Base-by-base conservation (phyloP, 352 stramenopile genomes). In the Chrysophaeum taylorii region DNA sequence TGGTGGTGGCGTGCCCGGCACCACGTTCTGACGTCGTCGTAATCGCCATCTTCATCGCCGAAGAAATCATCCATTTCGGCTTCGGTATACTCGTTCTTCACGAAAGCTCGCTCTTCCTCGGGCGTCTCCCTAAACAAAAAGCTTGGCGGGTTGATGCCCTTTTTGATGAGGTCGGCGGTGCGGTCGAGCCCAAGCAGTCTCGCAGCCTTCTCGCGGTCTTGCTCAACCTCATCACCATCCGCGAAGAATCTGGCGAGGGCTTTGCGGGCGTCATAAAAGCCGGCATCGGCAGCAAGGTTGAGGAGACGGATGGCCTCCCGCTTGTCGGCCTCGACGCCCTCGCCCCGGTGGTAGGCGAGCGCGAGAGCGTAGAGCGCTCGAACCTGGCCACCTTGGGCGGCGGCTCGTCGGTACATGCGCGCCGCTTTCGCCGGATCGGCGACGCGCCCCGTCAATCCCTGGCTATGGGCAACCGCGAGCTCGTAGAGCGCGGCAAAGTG, bases 61-160 rank as follows among this genome's bases (percentile, higher is more conserved):
- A 60, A 60, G 48, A 60, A 60, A 18, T 18, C 48, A 25, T 60
- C 48, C 48, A 60, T 60, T 25, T 60, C 48, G 5, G 48, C 48
- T 18, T n/a, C 18, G 25, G 5, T 9, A 25, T 60, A 60, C 48
- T 60, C 48, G 48, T 60, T 25, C 25, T 60, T 60, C n/a, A n/a
- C n/a, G n/a, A n/a, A n/a, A n/a, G n/a, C n/a, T n/a, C n/a, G n/a
- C n/a, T n/a, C n/a, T n/a, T n/a, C n/a, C n/a, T n/a, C n/a, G 18
- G 48, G 18, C 18, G 33, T 5, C 5, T n/a, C 18, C 18, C 48
- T 18, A 25, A 60, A 60, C 5, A 60, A 21, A 21, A 60, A 60
- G 18, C 5, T 25, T 25, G 48, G 48, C 48, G 48, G 18, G 18
- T 60, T 21, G 48, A 25, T 18, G 9, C 48, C 48, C 25, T 60